phyloP scores from a whole-genome alignment of 2,329 filamentous ascomycete genomes.

The Ophiostoma sp. region DNA sequence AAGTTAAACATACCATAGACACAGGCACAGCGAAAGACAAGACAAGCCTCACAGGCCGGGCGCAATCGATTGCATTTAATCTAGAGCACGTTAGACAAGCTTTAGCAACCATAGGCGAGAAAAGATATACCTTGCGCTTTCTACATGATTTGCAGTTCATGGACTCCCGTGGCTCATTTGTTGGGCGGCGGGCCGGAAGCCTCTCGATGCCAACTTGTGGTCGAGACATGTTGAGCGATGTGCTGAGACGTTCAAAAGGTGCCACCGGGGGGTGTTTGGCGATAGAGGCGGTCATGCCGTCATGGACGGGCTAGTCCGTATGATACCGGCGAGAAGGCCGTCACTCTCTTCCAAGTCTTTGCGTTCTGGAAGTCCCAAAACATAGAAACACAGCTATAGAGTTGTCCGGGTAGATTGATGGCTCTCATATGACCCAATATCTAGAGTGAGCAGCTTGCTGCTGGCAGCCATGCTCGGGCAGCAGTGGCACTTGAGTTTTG shows the following conservation, averaged over 20 bases:
- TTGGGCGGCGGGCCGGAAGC: slow-evolving; percentile 63
- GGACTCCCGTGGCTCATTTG: slow-evolving; percentile 73
- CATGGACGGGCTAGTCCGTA: neutral
- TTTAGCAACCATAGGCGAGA: neutral
- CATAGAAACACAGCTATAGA: too few species aligned
- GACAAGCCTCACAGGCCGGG: slow-evolving; percentile 81
- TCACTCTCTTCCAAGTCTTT: too few species aligned
- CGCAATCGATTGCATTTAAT: slow-evolving; percentile 88
- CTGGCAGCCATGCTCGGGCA: neutral
- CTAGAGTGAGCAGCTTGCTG: neutral
- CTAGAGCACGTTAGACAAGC: slow-evolving; percentile 31
- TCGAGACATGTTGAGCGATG: slow-evolving; percentile 57
- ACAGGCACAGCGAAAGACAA: slow-evolving; percentile 82
- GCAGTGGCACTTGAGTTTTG: neutral
- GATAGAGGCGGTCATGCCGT: slow-evolving; percentile 38
- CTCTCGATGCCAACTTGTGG: slow-evolving; percentile 78
- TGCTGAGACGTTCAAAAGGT: slow-evolving; percentile 34
- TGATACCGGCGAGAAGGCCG: too few species aligned
- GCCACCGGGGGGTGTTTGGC: slow-evolving; percentile 41
- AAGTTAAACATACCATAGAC: slow-evolving; percentile 63
- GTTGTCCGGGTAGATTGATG: too few species aligned
- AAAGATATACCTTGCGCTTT: slow-evolving; percentile 67
- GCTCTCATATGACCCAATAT: neutral
- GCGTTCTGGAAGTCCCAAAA: too few species aligned
- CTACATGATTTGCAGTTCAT: slow-evolving; percentile 97